Base-by-base conservation (phyloP, 169 alveolate species). In the Pseudocohnilembus persalinus region DNA sequence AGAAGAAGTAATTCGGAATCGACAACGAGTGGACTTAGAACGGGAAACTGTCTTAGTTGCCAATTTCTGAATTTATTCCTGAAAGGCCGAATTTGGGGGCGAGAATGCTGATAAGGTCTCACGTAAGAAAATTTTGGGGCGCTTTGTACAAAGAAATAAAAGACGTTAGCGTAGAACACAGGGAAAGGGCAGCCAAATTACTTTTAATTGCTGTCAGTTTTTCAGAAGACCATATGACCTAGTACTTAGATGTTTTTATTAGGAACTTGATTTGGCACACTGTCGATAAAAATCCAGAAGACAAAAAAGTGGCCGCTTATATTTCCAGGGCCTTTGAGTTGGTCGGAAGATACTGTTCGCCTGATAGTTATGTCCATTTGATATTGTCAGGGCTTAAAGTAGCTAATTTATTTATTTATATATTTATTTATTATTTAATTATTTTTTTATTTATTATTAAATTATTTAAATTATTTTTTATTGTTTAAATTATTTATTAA, bases 51-150 rank as follows among this genome's bases (percentile, higher is more conserved):
- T 68, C 83, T 29, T 85, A 89, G 68, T 65, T 96, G 32, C 93
- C 95, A 20, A 82, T 92, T 4, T 96, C 96, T 20, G 80, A 77
- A 11, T 97, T 97, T 26, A 85, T 96, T 81, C 83, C 83, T 63
- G 82, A 92, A 77, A 92, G 99, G 75, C 99, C 99, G 81, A 84
- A 96, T 34, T 84, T 96, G 25, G 99, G 99, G 29, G 84, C 98
- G 35, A 93, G 99, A 77, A 90, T 90, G 76, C 92, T 94, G 74
- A 97, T 97, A 0, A 81, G 94, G 72, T 88, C 90, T 73, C 93
- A 97, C 88, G 92, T 94, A 11, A 89, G 98, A 49, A 93, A 98
- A 64, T 96, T 92, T 89, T 89, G 92, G 73, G 90, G 90, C 73
- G 95, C 95, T 30, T 77, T 95, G 29, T 92, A 92, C 76, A 92